Conservation (phyloP, 306 rosid species). For the Ziziphus jujuba region DNA sequence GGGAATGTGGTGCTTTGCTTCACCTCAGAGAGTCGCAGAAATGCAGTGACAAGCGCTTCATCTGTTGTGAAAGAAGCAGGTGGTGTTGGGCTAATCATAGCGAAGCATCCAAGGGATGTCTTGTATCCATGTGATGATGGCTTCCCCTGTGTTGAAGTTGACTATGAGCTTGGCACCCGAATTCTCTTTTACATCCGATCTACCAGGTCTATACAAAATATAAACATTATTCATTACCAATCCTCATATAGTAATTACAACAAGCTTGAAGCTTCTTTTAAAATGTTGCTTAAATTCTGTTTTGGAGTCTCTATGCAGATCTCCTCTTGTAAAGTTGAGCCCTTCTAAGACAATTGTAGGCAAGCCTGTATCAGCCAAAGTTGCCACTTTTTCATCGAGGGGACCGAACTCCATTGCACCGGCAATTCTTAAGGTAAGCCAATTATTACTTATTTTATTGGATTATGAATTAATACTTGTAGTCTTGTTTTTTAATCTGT, state of each 20-base stretch:
- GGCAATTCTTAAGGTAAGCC: conserved; percentile 36
- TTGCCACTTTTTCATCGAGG: conserved; percentile 50
- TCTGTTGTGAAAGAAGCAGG: conserved; percentile 23
- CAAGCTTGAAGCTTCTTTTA: not conserved
- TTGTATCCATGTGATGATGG: conserved; percentile 12
- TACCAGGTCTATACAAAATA: conserved; percentile 5
- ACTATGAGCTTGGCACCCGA: conserved; percentile 27
- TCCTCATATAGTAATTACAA: not conserved
- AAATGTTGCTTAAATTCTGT: not conserved
- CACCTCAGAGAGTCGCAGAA: conserved; percentile 1
- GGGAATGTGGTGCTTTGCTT: conserved; percentile 43
- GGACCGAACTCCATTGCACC: conserved; percentile 56
- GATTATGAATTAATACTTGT: not conserved
- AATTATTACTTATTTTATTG: not conserved
- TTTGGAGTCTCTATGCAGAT: not conserved
- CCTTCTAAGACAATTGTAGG: conserved; percentile 31
- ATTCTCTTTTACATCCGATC: conserved; percentile 21
- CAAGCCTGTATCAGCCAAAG: conserved; percentile 37
- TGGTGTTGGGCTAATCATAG: conserved; percentile 36
- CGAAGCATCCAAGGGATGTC: conserved; percentile 19
- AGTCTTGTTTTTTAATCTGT: not conserved
- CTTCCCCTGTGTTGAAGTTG: conserved; percentile 31
- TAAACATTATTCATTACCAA: not conserved
- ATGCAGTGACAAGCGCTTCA: not conserved
- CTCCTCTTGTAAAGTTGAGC: conserved; percentile 26